Base-by-base conservation (phyloP, 2,329 filamentous ascomycete genomes). In the Cadophora malorum region DNA sequence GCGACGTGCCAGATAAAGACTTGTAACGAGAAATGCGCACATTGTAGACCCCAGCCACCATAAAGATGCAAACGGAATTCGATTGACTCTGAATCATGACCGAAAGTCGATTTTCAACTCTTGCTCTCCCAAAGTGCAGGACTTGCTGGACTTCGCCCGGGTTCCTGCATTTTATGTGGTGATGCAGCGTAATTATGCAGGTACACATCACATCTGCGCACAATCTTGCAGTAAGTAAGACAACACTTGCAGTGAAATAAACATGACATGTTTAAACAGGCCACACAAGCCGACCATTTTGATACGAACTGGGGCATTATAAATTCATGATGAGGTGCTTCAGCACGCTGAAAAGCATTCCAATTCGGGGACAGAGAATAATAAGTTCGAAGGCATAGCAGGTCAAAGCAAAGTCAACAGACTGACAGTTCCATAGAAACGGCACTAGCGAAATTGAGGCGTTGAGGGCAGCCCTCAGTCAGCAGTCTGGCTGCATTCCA, bases 161-260 rank as follows among this genome's bases (percentile, higher is more conserved):
- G 56, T 59, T 59, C 56, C 56, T 59, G 56, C 56, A 38, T 59
- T 21, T 25, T 14, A 58, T 58, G 33, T 31, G 38, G 55, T 58
- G 33, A 38, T 58, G 33, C 33, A 58, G 55, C 19, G 16, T 1
- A 58, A 8, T 38, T 59, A 45, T 41, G 56, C 56, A 59, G 56
- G 56, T 59, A 59, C 56, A 59, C 12, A 23, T 25, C n/a, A 59
- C 35, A 25, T 23, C 35, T 21, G 19, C 28, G 21, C n/a, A 45
- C 14, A 23, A 23, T 19, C 12, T 19, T 16, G 41, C 41, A 49
- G 45, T 2, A 21, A 7, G 56, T 41, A 45, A 59, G 33, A 59
- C 55, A 38, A 25, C 25, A 10, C 5, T 41, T 16, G 4, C 21
- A 14, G 41, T 12, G 4, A 16, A 25, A n/a, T 10, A 25, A 41